Percentiles rank a stretch among this genome's conserved stretches.
Evolutionary conservation across 805 yeast species (phyloP).

Genomic region (Cyberlindnera xylosilytica): DNA sequence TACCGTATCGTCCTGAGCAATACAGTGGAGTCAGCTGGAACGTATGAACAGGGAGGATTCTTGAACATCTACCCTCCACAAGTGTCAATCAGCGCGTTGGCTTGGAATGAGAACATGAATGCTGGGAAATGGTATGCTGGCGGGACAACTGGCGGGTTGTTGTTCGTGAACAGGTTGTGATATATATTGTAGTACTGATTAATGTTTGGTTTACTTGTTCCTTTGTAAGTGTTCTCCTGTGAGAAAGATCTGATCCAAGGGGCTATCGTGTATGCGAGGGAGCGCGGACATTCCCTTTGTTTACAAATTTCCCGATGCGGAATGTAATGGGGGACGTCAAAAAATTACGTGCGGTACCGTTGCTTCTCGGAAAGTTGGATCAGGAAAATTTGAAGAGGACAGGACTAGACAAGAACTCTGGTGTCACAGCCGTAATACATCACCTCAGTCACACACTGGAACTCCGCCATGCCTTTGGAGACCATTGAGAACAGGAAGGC

Average conservation of each 20-base stretch:
- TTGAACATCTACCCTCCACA: neutral
- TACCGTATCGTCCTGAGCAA: neutral
- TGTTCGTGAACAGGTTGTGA: neutral
- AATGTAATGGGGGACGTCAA: neutral
- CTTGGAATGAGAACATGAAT: neutral
- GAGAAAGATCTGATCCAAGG: too few species aligned
- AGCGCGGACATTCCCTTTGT: constrained; percentile 1
- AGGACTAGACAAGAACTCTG: too few species aligned
- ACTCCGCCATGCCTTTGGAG: constrained; percentile 11
- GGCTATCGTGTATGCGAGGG: too few species aligned
- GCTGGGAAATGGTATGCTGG: neutral
- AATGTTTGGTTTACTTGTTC: neutral
- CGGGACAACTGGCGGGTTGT: neutral
- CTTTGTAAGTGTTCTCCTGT: too few species aligned
- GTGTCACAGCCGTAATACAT: too few species aligned
- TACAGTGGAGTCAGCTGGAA: neutral
- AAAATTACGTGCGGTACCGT: neutral
- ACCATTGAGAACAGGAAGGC: constrained; percentile 7
- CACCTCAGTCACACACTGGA: too few species aligned
- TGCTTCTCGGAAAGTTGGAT: constrained; percentile 1
- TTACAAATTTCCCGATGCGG: constrained; percentile 7
- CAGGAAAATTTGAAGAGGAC: neutral
- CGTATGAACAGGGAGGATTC: neutral
- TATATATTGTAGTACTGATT: neutral
- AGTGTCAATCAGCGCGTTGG: neutral